phyloP scores from a whole-genome alignment of 2,329 filamentous ascomycete genomes.

The Sporothrix protearum region DNA sequence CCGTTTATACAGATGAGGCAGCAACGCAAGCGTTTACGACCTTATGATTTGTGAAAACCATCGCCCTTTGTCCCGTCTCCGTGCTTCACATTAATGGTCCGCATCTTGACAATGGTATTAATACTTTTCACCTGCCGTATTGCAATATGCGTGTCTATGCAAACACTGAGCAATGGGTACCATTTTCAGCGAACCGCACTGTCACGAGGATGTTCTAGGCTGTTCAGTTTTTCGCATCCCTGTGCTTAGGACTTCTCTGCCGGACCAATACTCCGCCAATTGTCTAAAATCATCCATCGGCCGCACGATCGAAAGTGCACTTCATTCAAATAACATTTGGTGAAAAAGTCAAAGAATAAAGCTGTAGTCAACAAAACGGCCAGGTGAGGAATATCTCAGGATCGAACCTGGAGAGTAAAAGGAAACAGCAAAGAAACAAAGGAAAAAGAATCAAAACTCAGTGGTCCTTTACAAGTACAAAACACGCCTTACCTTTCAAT shows the following conservation, averaged over 20 bases:
- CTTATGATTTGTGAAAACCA: background rate
- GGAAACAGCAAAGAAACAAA: no score
- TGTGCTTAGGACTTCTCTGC: background rate
- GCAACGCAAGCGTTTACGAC: background rate
- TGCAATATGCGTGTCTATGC: background rate
- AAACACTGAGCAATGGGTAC: background rate
- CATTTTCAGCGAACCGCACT: background rate
- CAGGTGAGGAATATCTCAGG: no score
- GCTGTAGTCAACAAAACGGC: no score
- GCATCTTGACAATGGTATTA: background rate
- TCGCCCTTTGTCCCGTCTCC: background rate
- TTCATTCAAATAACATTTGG: background rate
- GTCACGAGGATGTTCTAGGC: background rate
- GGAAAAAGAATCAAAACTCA: no score
- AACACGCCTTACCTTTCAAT: no score
- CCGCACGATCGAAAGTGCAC: background rate
- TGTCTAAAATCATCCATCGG: background rate
- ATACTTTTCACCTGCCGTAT: background rate
- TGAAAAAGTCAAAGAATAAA: no score
- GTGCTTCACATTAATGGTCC: background rate
- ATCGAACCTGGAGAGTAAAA: no score
- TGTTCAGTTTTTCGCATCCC: no score
- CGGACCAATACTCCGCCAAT: background rate
- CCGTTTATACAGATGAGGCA: constrained; percentile 1
- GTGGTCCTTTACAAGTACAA: no score